Percentiles rank a stretch among this genome's conserved stretches.
Conservation (phyloP, 2,329 filamentous ascomycete species). For the Metarhizium album region DNA sequence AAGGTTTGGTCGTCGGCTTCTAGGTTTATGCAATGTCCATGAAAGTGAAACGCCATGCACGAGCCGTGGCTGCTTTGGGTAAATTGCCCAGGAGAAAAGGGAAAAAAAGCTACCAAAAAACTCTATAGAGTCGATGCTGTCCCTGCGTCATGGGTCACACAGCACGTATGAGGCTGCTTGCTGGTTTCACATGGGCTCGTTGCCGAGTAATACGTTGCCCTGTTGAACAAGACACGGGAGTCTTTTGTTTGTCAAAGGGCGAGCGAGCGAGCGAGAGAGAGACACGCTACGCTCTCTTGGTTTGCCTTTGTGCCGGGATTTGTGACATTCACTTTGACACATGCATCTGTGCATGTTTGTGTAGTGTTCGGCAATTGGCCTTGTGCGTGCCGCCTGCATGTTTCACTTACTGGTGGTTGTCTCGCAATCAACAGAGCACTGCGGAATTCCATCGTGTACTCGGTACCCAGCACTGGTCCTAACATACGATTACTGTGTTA, state of each 20-base stretch:
- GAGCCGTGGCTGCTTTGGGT: background rate
- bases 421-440: background rate
- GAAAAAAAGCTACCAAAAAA: background rate
- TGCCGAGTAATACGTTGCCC: background rate
- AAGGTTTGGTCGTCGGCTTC: background rate
- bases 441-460: too few relatives aligned
- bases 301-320: background rate
- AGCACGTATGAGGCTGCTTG: background rate
- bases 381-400: background rate
- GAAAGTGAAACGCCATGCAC: background rate
- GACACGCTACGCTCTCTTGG: too few relatives aligned
- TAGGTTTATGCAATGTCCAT: background rate
- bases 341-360: background rate
- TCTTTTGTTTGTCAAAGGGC: too few relatives aligned
- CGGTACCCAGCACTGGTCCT: too few relatives aligned
- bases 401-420: background rate
- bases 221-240: too few relatives aligned
- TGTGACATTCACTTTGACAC: background rate
- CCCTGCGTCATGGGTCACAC: too few relatives aligned
- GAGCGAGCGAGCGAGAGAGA: too few relatives aligned
- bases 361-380: background rate
- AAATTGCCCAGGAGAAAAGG: background rate
- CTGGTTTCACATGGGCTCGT: background rate
- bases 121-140: background rate
- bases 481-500: too few relatives aligned